Conservation (phyloP, 768 basidiomycete species). For the Fomitopsis serialis region DNA sequence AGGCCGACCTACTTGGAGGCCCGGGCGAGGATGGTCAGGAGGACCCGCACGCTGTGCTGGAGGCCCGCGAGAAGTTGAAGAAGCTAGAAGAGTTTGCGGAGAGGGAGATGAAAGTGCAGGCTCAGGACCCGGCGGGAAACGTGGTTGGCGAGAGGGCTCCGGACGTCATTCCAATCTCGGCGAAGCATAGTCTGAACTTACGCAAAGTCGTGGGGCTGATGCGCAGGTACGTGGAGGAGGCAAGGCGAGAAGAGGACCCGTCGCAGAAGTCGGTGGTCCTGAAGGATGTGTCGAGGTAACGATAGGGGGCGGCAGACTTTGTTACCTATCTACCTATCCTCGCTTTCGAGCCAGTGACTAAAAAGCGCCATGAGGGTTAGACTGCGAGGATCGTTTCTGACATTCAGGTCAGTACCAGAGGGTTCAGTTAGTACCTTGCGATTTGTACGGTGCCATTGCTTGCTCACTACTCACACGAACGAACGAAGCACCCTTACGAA, state of each 20-base stretch:
- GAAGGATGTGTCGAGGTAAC: too few species aligned
- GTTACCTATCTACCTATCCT: too few species aligned
- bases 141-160: slow-evolving; percentile 31
- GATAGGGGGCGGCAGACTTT: too few species aligned
- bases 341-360: too few species aligned
- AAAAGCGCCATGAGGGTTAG: too few species aligned
- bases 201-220: slow-evolving; percentile 62
- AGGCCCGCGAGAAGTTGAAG: slow-evolving; percentile 51
- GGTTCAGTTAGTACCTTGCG: too few species aligned
- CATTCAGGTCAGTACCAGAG: too few species aligned
- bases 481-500: too few species aligned
- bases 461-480: too few species aligned
- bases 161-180: slow-evolving; percentile 79
- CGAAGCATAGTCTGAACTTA: slow-evolving; percentile 83
- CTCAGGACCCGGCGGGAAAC: slow-evolving; percentile 12
- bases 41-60: slow-evolving; percentile 43
- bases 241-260: slow-evolving; percentile 10
- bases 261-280: too few species aligned
- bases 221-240: slow-evolving; percentile 57
- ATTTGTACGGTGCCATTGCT: too few species aligned
- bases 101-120: slow-evolving; percentile 33
- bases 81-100: slow-evolving; percentile 53
- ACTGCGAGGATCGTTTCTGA: too few species aligned
- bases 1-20: slow-evolving; percentile 78
- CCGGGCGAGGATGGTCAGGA: slow-evolving; percentile 26